Evolutionary conservation across 2,329 filamentous ascomycete species (phyloP).

Genomic region (Fusarium denticulatum): DNA sequence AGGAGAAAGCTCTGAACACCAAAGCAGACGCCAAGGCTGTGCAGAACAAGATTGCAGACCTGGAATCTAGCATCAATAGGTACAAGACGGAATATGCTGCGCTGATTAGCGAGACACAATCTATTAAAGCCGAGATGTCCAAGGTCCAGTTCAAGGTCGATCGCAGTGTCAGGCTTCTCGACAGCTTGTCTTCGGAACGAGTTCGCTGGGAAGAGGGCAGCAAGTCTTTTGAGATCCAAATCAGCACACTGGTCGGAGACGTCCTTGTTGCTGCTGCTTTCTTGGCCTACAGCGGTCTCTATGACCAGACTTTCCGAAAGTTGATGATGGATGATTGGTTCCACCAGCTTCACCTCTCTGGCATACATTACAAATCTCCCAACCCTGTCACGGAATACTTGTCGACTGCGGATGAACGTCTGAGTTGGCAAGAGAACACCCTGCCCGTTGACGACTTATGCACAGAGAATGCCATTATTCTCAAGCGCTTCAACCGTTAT

Average conservation of each 20-base stretch:
- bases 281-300: constrained; percentile 94
- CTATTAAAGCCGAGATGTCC: constrained; percentile 96
- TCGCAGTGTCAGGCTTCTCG: constrained; percentile 90
- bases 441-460: constrained; percentile 96
- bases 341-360: constrained; percentile 91
- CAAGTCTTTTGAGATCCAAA: constrained; percentile 97
- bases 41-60: constrained; percentile 81
- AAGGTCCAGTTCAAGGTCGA: constrained; percentile 98
- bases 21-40: constrained; percentile 94
- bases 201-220: constrained; percentile 96
- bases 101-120: constrained; percentile 95
- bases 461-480: constrained; percentile 97
- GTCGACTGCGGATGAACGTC: constrained; percentile 92
- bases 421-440: constrained; percentile 94
- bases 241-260: constrained; percentile 94
- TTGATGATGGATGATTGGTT: constrained; percentile 98
- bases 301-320: constrained; percentile 98
- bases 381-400: constrained; percentile 97
- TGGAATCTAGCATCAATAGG: constrained; percentile 90
- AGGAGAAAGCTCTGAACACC: constrained; percentile 89
- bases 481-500: constrained; percentile 98
- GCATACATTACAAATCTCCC: constrained; percentile 89
- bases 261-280: constrained; percentile 97
- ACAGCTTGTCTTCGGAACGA: constrained; percentile 94
- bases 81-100: constrained; percentile 98